Percentiles rank a stretch among this genome's conserved stretches.
phyloP scores from a whole-genome alignment of 2,329 filamentous ascomycete genomes.

The Colletotrichum siamense region DNA sequence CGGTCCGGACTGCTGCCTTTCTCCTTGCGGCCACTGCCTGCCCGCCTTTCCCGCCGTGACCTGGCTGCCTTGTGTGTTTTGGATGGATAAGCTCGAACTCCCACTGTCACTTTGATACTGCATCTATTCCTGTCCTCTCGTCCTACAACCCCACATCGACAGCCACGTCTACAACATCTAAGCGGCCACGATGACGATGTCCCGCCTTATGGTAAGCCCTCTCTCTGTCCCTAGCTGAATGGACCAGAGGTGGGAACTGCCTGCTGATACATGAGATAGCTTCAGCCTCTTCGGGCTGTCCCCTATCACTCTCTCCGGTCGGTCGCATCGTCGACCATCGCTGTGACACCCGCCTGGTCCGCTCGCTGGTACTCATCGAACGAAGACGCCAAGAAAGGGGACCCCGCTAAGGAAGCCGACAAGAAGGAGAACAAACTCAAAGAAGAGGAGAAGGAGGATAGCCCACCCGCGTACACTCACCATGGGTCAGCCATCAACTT shows the following conservation, averaged over 20 bases:
- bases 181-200: not conserved
- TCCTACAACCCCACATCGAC: not conserved
- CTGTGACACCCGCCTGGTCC: not conserved
- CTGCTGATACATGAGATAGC: not conserved
- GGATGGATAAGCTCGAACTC: not conserved
- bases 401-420: not conserved
- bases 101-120: not conserved
- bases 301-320: not conserved
- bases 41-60: not conserved
- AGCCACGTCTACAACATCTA: not conserved
- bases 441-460: not conserved
- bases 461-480: constrained; percentile 7
- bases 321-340: not conserved
- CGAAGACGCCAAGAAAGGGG: not conserved
- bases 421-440: constrained; percentile 3
- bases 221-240: not conserved
- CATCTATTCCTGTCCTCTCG: not conserved
- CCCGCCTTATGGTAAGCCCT: constrained; percentile 3
- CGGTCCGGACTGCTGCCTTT: not conserved
- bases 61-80: not conserved
- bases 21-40: not conserved
- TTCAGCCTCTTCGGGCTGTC: not conserved
- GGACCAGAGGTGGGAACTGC: not conserved
- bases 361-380: not conserved
- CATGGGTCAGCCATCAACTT: constrained; percentile 23